Conservation (phyloP, 768 basidiomycete species). For the Leccinum barrowsii region DNA sequence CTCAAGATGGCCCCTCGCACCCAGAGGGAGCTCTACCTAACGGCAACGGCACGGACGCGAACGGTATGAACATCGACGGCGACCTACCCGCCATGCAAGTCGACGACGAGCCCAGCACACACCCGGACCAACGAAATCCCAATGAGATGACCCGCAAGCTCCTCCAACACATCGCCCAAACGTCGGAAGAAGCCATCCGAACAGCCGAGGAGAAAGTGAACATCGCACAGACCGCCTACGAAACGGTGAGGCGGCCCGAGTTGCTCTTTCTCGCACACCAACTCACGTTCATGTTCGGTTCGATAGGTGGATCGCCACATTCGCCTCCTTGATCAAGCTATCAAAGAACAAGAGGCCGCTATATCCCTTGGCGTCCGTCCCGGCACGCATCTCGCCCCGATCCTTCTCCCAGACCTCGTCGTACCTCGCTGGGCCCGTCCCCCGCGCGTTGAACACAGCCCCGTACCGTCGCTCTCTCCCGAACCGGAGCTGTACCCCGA, state of each 20-base stretch:
- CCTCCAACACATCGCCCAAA: constrained; percentile 54
- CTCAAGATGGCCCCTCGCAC: background rate
- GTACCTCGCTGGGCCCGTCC: constrained; percentile 52
- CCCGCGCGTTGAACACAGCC: constrained; percentile 40
- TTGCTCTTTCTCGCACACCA: constrained; percentile 1
- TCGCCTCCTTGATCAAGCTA: constrained; percentile 71
- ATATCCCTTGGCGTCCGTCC: constrained; percentile 51
- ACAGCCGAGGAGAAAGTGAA: constrained; percentile 77
- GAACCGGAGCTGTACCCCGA: constrained; percentile 23
- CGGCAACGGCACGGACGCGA: background rate
- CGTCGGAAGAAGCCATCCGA: constrained; percentile 57
- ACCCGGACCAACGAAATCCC: constrained; percentile 14
- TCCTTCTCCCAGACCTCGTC: constrained; percentile 59
- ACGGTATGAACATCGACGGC: background rate
- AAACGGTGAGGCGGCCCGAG: constrained; percentile 49
- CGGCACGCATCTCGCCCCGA: constrained; percentile 51
- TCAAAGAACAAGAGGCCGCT: constrained; percentile 56
- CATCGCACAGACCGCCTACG: constrained; percentile 65
- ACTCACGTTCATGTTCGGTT: background rate
- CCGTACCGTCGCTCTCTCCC: constrained; percentile 36
- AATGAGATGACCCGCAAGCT: constrained; percentile 45
- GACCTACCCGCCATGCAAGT: constrained; percentile 15
- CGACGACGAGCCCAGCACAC: background rate
- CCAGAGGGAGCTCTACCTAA: background rate
- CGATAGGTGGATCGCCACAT: constrained; percentile 75